These are phyloP conservation scores for Apiospora hydei DNA, from an alignment of 2,329 filamentous ascomycete species.

Conservation along the genomic window DNA sequence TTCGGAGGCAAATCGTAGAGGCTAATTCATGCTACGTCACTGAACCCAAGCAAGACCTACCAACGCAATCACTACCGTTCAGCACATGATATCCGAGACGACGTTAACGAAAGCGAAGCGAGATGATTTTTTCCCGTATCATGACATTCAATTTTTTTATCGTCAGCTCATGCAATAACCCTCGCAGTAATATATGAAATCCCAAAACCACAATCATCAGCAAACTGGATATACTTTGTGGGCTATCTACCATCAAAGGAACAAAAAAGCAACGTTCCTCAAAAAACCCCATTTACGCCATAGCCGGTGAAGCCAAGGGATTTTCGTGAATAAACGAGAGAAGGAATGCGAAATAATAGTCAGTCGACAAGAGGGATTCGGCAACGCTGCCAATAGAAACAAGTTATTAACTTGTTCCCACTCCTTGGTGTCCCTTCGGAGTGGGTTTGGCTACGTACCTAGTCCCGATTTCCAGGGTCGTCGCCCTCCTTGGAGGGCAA, in stretches of 20 bases:
- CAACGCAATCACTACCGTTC: neutral
- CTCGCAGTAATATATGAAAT: neutral
- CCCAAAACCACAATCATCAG: slow-evolving; percentile 10
- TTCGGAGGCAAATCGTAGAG: slow-evolving; percentile 66
- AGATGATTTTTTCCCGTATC: slow-evolving; percentile 3
- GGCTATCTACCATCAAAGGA: slow-evolving; percentile 14
- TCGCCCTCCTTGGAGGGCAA: slow-evolving; percentile 1
- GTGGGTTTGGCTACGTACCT: slow-evolving; percentile 15
- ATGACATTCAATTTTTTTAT: slow-evolving; percentile 17
- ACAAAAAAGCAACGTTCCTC: slow-evolving; percentile 13
- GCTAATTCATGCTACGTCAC: neutral
- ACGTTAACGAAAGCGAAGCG: slow-evolving; percentile 14
- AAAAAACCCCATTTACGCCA: slow-evolving; percentile 21
- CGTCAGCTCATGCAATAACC: slow-evolving; percentile 15
- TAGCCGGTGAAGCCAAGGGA: slow-evolving; percentile 22
- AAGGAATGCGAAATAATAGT: neutral
- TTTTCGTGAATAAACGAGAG: slow-evolving; percentile 20
- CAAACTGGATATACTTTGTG: slow-evolving; percentile 23
- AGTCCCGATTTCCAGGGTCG: neutral
- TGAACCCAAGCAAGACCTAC: neutral
- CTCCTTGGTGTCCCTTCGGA: slow-evolving; percentile 4
- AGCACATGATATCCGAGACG: slow-evolving; percentile 13
- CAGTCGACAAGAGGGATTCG: neutral
- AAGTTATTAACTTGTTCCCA: slow-evolving; percentile 5
- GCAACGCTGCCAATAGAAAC: neutral